Conservation (phyloP, 352 stramenopile genomes). For the Phytophthora pseudosyringae region DNA sequence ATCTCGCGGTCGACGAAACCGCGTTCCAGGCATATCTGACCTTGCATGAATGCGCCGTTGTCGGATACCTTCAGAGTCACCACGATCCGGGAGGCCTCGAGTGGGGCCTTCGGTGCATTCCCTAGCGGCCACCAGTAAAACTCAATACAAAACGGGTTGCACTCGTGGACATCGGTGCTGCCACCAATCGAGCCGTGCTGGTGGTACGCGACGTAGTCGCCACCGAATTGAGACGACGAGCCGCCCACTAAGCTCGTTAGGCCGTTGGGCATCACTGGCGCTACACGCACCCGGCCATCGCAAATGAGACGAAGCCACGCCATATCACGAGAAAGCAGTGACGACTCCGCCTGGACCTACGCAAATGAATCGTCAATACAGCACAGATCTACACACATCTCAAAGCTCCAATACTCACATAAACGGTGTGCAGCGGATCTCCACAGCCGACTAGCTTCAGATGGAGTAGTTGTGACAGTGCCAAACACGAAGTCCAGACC, state of each 20-base stretch:
- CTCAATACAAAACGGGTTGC: background rate
- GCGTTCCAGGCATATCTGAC: too few species aligned
- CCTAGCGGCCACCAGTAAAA: constrained; percentile 5
- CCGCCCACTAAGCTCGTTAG: background rate
- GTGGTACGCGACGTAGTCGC: background rate
- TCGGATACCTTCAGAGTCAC: too few species aligned
- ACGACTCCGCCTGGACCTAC: background rate
- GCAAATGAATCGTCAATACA: background rate
- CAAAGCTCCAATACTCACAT: background rate
- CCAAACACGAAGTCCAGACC: constrained; percentile 25
- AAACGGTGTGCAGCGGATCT: background rate
- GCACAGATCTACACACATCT: background rate
- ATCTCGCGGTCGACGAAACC: too few species aligned
- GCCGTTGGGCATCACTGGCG: background rate
- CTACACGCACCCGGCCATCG: background rate
- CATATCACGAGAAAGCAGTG: background rate
- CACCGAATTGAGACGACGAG: background rate
- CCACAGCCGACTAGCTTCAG: background rate
- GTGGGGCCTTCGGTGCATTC: too few species aligned
- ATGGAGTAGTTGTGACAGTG: constrained; percentile 24
- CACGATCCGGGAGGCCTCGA: too few species aligned
- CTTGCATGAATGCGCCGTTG: too few species aligned
- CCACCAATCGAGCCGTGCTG: background rate
- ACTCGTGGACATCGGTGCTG: background rate
- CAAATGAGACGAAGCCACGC: background rate